Percentiles rank a stretch among this genome's conserved stretches.
Evolutionary conservation across 345 rosid species (phyloP).

Genomic region (Eutrema yunnanense): DNA sequence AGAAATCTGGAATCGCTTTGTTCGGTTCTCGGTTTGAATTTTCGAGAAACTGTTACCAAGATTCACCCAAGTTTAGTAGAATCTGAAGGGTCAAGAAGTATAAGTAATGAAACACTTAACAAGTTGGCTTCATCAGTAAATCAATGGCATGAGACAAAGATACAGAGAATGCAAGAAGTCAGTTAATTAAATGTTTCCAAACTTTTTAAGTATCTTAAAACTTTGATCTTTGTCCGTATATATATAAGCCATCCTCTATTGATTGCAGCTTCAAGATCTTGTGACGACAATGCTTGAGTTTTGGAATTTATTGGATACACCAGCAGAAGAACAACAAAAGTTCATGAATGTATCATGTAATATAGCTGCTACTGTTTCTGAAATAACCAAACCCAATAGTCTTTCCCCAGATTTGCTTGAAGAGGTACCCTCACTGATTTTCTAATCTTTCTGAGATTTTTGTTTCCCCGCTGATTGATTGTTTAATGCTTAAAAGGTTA

Average conservation of each 20-base stretch:
- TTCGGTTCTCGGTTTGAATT: constrained; percentile 68
- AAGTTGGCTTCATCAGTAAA: constrained; percentile 39
- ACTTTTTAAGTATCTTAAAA: background rate
- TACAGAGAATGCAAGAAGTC: constrained; percentile 85
- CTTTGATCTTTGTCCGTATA: background rate
- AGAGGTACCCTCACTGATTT: constrained; percentile 11
- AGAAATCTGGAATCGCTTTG: constrained; percentile 46
- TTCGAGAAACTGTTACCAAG: constrained; percentile 34
- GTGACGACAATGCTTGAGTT: constrained; percentile 78
- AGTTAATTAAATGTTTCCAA: background rate
- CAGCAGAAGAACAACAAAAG: constrained; percentile 80
- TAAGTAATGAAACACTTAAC: constrained; percentile 49
- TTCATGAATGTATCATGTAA: constrained; percentile 78
- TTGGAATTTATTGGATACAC: constrained; percentile 97
- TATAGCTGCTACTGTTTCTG: constrained; percentile 88
- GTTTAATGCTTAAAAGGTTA: constrained; percentile 47
- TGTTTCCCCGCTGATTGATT: background rate
- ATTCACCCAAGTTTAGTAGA: constrained; percentile 57
- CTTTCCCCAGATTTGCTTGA: constrained; percentile 67
- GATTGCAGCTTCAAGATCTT: constrained; percentile 90
- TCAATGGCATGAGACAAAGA: constrained; percentile 56
- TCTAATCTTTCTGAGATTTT: background rate
- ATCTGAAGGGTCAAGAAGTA: constrained; percentile 42
- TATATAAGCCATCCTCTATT: background rate
- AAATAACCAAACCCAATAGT: constrained; percentile 78